Percentiles rank a stretch among this genome's conserved stretches.
Evolutionary conservation across 1,284 basidiomycete genomes (phyloP).

Genomic region (Ganoderma boninense): DNA sequence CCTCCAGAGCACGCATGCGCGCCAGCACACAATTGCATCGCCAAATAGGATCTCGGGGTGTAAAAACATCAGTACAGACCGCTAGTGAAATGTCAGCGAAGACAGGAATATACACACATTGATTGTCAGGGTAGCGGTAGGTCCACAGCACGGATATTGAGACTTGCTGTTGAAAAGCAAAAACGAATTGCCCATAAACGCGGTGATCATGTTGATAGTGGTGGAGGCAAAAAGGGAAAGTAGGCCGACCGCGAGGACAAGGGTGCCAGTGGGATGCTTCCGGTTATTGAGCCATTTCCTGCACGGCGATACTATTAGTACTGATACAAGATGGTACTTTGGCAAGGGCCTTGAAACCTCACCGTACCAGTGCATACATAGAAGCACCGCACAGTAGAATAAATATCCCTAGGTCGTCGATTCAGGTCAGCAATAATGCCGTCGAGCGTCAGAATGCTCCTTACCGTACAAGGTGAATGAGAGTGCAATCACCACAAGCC

Average conservation of each 20-base stretch:
- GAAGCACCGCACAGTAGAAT: neutral
- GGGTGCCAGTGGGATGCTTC: neutral
- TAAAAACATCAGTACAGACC: no score
- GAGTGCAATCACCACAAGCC: no score
- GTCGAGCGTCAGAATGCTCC: no score
- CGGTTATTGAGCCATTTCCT: neutral
- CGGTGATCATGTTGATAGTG: neutral
- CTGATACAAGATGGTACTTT: neutral
- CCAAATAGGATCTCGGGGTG: neutral
- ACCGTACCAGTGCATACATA: neutral
- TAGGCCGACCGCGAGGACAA: neutral
- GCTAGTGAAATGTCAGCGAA: no score
- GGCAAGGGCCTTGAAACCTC: neutral
- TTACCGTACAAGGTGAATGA: no score
- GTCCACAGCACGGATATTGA: neutral
- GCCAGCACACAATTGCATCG: constrained; percentile 9
- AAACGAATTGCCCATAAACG: neutral
- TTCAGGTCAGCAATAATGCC: no score
- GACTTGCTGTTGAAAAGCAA: no score
- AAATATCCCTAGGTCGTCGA: neutral
- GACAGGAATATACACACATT: neutral
- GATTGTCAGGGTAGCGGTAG: neutral
- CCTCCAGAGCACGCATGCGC: constrained; percentile 3
- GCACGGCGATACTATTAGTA: neutral
- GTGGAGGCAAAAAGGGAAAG: neutral